These are phyloP conservation scores for Pseudogymnoascus sp. DNA, from an alignment of 2,329 filamentous ascomycete species.

Conservation along the genomic window DNA sequence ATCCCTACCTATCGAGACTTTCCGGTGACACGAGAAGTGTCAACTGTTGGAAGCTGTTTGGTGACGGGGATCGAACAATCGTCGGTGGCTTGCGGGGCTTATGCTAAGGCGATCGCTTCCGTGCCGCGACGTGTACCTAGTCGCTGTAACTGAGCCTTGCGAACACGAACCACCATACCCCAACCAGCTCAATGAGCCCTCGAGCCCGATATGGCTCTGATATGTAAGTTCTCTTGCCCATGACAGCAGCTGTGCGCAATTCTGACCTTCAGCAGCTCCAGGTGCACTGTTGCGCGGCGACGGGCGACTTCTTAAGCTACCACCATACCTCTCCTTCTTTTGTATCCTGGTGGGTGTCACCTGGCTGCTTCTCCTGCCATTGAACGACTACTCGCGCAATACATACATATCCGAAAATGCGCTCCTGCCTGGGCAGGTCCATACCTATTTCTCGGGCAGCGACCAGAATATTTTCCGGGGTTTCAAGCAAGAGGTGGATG, in stretches of 20 bases:
- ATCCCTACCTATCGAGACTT: neutral
- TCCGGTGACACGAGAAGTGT: neutral
- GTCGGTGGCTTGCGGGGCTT: constrained; percentile 1
- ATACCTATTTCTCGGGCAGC: constrained; percentile 94
- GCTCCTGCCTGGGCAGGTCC: constrained; percentile 88
- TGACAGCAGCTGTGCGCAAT: neutral
- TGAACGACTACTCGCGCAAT: constrained; percentile 81
- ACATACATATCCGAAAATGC: constrained; percentile 99
- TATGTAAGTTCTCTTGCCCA: constrained; percentile 7
- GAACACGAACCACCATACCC: neutral
- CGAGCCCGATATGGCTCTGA: constrained; percentile 14
- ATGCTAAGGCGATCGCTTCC: constrained; percentile 5
- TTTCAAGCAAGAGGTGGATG: constrained; percentile 76
- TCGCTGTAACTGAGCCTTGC: neutral
- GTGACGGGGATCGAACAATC: neutral
- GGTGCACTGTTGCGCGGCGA: constrained; percentile 69
- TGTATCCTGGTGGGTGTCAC: constrained; percentile 78
- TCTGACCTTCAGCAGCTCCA: constrained; percentile 34
- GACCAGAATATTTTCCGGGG: constrained; percentile 92
- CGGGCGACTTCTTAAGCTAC: constrained; percentile 73
- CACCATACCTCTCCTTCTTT: constrained; percentile 79
- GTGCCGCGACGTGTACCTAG: neutral
- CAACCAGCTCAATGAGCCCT: constrained; percentile 1
- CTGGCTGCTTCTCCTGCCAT: constrained; percentile 84
- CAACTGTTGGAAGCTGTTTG: neutral